Percentiles rank a stretch among this genome's conserved stretches.
Conservation (phyloP, 2,329 filamentous ascomycete species). For the Ilyonectria sp. region DNA sequence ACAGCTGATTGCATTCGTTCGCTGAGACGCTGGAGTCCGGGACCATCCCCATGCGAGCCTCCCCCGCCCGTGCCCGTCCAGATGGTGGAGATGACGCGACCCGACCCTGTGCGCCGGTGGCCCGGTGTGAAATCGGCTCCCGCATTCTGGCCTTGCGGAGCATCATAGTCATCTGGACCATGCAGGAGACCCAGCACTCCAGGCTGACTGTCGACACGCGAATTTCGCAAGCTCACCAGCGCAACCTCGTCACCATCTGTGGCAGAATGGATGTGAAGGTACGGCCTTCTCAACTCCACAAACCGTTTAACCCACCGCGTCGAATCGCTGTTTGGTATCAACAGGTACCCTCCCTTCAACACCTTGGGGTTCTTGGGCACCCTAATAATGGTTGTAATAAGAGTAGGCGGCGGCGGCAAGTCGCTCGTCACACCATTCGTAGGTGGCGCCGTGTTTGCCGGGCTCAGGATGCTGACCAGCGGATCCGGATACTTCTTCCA, state of each 20-base stretch:
- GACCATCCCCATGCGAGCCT: slow-evolving; percentile 36
- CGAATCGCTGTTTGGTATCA: slow-evolving; percentile 86
- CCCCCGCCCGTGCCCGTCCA: slow-evolving; percentile 65
- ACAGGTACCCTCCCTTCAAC: slow-evolving; percentile 88
- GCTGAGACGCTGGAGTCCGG: slow-evolving; percentile 67
- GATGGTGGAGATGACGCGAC: slow-evolving; percentile 68
- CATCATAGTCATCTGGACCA: slow-evolving; percentile 59
- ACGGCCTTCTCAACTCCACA: slow-evolving; percentile 91
- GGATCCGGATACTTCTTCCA: slow-evolving; percentile 76
- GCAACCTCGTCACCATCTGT: slow-evolving; percentile 92
- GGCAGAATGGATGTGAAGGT: slow-evolving; percentile 90
- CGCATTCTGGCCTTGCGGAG: slow-evolving; percentile 51
- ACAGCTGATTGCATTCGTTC: slow-evolving; percentile 78
- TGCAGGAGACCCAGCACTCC: slow-evolving; percentile 86
- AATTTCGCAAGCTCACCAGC: slow-evolving; percentile 89
- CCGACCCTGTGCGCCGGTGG: slow-evolving; percentile 66
- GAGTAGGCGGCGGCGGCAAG: slow-evolving; percentile 69
- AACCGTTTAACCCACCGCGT: slow-evolving; percentile 93
- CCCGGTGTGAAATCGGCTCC: slow-evolving; percentile 59
- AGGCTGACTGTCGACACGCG: slow-evolving; percentile 92
- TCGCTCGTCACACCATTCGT: slow-evolving; percentile 70
- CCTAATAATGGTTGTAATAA: slow-evolving; percentile 82
- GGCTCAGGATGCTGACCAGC: slow-evolving; percentile 68
- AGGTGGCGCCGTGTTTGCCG: slow-evolving; percentile 78
- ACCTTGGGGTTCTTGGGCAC: slow-evolving; percentile 86